Evolutionary conservation across 2,329 filamentous ascomycete genomes (phyloP), one percentile per base, ranked within the genome.

Genomic region (Coniochaeta ligniaria): DNA sequence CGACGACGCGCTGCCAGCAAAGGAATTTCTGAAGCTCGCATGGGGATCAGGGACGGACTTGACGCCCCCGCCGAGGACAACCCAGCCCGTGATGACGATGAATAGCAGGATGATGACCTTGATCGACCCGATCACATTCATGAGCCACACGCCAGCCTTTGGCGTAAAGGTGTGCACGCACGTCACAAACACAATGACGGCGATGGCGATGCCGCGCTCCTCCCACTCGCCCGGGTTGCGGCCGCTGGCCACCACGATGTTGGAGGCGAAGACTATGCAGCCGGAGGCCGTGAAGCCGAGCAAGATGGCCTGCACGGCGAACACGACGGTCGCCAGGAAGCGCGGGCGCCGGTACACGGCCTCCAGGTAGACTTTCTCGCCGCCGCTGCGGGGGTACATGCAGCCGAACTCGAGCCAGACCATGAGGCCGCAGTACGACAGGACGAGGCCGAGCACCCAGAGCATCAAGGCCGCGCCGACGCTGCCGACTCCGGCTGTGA

Each of bases 311-410:
- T 86, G 83, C 1, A 83, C 74, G 3, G 83, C 83, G 36, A 87
- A 75, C 1, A 87, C 78, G 63, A 82, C 84, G 0, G 83, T 85
- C 0, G 83, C 80, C 1, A 88, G 70, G 69, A 85, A 85, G 60
- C 78, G 80, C 0, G 85, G 85, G 24, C 75, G 79, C 2, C 78
- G 77, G 71, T 86, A 87, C 17, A 84, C 81, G n/a, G 81, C 77
- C 66, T 88, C 85, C 56, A 88, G 80, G 67, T 88, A 88, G 69
- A 86, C 85, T 76, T 88, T 88, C 64, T 87, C 84, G 22, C 85
- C 85, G 16, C 85, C 85, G 16, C 82, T 85, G 38, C 81, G 76
- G 2, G 85, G 85, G 38, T 87, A 85, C 4, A 82, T 83, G 4
- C 84, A 76, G 26, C 84, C 85, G 65, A 86, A 87, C 66, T 87